A percentile compares a stretch with the other conserved stretches of the same genome.
phyloP scores from a whole-genome alignment of 192 early-diverging fungal genomes.

The Rhizoclosmatium sp. region DNA sequence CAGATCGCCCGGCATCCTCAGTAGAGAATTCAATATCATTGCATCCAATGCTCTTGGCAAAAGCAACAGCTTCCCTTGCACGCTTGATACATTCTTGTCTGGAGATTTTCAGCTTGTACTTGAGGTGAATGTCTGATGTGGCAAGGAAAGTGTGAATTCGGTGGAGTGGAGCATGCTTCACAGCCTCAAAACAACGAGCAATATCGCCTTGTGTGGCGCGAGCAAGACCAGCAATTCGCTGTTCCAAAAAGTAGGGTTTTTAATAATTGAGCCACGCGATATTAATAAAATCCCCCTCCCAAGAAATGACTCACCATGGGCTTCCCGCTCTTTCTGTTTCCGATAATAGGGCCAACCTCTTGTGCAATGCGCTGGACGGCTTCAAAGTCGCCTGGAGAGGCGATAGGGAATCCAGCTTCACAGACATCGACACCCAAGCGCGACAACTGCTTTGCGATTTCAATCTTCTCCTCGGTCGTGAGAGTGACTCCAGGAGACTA shows the following conservation, averaged over 20 bases:
- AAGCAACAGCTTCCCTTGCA: constrained; percentile 79
- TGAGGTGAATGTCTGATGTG: constrained; percentile 94
- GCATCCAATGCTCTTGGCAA: constrained; percentile 79
- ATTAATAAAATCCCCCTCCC: neutral
- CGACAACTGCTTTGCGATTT: constrained; percentile 94
- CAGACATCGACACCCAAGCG: constrained; percentile 93
- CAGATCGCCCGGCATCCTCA: constrained; percentile 93
- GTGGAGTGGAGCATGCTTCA: constrained; percentile 82
- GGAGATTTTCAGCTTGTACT: constrained; percentile 91
- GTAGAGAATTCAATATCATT: constrained; percentile 93
- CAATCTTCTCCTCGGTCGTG: constrained; percentile 90
- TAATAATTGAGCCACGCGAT: neutral
- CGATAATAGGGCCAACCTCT: constrained; percentile 87
- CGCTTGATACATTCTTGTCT: constrained; percentile 86
- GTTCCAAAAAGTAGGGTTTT: neutral
- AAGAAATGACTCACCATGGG: constrained; percentile 72
- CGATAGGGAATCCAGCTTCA: constrained; percentile 96
- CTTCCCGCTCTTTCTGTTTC: constrained; percentile 77
- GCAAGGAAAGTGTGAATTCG: constrained; percentile 96
- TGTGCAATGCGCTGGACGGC: constrained; percentile 92
- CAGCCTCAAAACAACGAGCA: constrained; percentile 86
- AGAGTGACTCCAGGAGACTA: constrained; percentile 97
- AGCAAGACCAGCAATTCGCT: constrained; percentile 88
- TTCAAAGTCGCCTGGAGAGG: constrained; percentile 93
- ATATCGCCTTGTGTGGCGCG: constrained; percentile 88